Evolutionary conservation across 345 rosid genomes (phyloP), one percentile per base, ranked within the genome.

Genomic region (Aquilaria yunnanensis): DNA sequence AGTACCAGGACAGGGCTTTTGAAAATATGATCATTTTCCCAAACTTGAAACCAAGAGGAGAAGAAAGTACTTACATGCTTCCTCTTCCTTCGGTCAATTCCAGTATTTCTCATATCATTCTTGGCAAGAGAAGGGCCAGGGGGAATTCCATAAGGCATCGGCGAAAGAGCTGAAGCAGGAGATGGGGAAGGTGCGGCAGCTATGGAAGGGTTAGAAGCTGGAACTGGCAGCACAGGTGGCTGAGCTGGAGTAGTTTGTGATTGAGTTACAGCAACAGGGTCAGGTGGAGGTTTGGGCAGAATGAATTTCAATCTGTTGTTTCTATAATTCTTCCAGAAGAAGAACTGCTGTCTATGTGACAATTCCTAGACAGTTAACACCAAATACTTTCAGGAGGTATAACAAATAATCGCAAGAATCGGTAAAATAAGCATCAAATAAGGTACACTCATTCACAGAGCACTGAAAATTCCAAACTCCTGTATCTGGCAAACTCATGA

Each of bases 281-380:
- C 99, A n/a, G 96, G 96, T 74, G 88, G 94, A 59, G 92, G 86
- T 78, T 90, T 83, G 3, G 96, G 97, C 74, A 83, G 67, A 63
- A 95, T 91, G 85, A 91, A 97, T 71, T 87, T 91, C 78, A 95
- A 67, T 60, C 97, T 72, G 68, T 95, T 95, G 82, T 87, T 95
- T 70, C 96, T 81, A 64, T 95, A 84, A 82, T 95, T 95, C 83
- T 95, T 95, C 99, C 98, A 95, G 70, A 72, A 95, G 71, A 82
- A 95, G 81, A 95, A 95, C 71, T 95, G 97, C 75, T 91, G 98
- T 67, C 99, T 81, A 75, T 95, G 99, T 1, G 88, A 87, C 84
- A 91, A 65, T 70, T 95, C 99, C 99, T 95, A 70, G 32, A 77
- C 66, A 72, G 55, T 12, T 14, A 41, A 37, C 29, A 47, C 12